These are phyloP conservation scores for Pyropia haitanensis DNA, from an alignment of 23 red algal genomes.

Conservation along the genomic window DNA sequence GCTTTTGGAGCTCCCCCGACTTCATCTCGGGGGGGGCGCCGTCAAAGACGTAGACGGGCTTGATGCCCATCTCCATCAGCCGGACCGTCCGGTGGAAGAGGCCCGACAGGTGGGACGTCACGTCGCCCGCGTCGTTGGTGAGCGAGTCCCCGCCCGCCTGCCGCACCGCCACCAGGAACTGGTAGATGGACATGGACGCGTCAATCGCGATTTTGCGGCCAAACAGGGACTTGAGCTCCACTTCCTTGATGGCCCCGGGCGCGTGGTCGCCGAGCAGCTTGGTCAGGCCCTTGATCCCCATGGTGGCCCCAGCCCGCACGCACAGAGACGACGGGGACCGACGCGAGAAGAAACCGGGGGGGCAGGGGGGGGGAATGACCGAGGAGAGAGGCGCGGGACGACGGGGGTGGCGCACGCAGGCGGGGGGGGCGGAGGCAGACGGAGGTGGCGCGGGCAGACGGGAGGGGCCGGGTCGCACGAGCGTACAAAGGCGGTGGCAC, in stretches of 20 bases:
- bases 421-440: no score
- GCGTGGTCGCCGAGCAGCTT: constrained; percentile 96
- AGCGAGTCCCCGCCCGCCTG: constrained; percentile 64
- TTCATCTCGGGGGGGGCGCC: constrained; percentile 90
- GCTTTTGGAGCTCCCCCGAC: constrained; percentile 71
- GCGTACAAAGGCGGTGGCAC: no score
- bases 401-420: no score
- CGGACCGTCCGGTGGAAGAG: constrained; percentile 90
- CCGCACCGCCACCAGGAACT: constrained; percentile 90
- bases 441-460: no score
- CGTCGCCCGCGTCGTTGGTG: constrained; percentile 75
- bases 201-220: constrained; percentile 91
- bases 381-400: no score
- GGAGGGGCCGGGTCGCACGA: no score
- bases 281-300: constrained; percentile 91
- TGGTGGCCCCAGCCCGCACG: constrained; percentile 1
- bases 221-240: constrained; percentile 68
- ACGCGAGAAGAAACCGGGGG: no score
- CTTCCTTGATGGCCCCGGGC: constrained; percentile 41
- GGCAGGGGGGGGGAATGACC: no score
- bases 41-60: constrained; percentile 94
- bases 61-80: constrained; percentile 86
- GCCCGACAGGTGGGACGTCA: constrained; percentile 90
- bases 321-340: no score
- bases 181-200: constrained; percentile 98